These are phyloP conservation scores for Pelargonium exstipulatum DNA, from an alignment of 441 rosid genomes.

Conservation along the genomic window DNA sequence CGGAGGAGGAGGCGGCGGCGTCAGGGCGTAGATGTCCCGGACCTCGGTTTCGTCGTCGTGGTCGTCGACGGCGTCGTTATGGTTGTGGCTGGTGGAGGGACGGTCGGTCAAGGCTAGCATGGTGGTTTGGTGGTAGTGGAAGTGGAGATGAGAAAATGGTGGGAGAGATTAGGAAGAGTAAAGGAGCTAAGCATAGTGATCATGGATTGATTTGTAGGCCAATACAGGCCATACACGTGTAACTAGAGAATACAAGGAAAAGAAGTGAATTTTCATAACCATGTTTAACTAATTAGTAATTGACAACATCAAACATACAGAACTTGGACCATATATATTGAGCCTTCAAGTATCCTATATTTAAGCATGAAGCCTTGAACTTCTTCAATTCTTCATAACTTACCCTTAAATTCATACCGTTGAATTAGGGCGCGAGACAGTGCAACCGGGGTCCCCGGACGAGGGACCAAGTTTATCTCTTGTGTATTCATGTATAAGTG, in stretches of 20 bases:
- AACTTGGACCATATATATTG: no score
- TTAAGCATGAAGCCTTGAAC: no score
- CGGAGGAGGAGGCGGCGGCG: slow-evolving; percentile 33
- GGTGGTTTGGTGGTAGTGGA: not conserved
- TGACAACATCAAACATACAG: no score
- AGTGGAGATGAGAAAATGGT: no score
- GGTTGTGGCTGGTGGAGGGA: not conserved
- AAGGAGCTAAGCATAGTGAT: not conserved
- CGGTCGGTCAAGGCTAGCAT: not conserved
- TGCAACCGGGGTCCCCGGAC: no score
- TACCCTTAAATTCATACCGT: no score
- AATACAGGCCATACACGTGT: not conserved
- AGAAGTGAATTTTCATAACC: not conserved
- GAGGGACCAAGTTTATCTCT: no score
- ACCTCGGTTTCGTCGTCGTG: slow-evolving; percentile 12
- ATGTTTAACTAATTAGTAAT: no score
- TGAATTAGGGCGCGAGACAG: no score
- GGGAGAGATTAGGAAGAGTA: not conserved
- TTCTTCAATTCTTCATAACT: no score
- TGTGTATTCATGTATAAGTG: no score
- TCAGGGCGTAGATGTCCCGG: slow-evolving; percentile 77
- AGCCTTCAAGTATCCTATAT: no score
- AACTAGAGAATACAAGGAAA: not conserved
- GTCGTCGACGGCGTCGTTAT: not conserved
- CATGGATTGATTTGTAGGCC: not conserved